Evolutionary conservation across 176 grass and related monocot species (phyloP), one percentile per base, ranked within the genome.

Genomic region (Chrysopogon serrulatus): DNA sequence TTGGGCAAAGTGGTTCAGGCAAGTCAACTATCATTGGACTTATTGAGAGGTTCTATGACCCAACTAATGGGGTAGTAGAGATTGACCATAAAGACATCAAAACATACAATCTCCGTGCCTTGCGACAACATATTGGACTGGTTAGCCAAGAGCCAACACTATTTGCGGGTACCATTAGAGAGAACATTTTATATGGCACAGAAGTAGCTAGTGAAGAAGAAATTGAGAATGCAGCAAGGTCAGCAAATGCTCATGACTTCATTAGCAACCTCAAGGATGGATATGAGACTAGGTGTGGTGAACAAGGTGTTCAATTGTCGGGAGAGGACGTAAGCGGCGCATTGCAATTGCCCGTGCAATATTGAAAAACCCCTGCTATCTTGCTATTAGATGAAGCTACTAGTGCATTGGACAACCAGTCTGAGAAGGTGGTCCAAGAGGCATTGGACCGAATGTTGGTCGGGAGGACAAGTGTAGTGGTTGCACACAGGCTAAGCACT

Each of bases 121-220:
- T 99, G 74, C 79, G 96, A 12, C 76, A 6, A 3, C 93, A 94
- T 78, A 94, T 99, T 65, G 96, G 96, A 0, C 57, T 98, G 33
- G 93, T 98, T 41, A 92, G 96, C 66, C 96, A 98, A 82, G 96
- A 98, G 48, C 96, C 96, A 80, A 92, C 96, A 23, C 78, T 98
- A 56, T 98, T 95, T 61, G 93, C 89, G 13, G 93, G 91, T 27
- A 90, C 87, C 1, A 89, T 98, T 34, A 83, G 87, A 47, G 89
- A 98, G 37, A 98, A 98, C 65, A 95, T 98, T 39, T 39, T 88
- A 9, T 98, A 90, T 23, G 93, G 96, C 39, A 85, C 87, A 35
- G 89, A 91, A 75, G 51, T 69, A 61, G 83, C 82, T 10, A 92
- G 73, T 6, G 91, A 90, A 68, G 87, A 80, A 9, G 96, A 98